phyloP scores from a whole-genome alignment of 257 asterid species.

The Sherardia arvensis region DNA sequence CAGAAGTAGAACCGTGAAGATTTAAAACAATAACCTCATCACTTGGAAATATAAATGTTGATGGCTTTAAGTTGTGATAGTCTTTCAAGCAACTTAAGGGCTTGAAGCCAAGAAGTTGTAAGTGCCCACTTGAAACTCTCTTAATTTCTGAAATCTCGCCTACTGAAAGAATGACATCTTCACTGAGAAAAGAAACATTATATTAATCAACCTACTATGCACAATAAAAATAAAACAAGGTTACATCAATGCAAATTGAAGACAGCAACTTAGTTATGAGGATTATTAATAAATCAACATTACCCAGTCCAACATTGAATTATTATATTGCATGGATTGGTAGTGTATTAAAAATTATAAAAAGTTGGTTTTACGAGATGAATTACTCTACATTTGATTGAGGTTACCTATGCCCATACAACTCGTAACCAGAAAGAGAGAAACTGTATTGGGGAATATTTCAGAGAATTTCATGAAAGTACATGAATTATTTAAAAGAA shows the following conservation, averaged over 20 bases:
- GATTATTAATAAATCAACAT: too few species aligned
- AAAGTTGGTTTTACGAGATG: not conserved
- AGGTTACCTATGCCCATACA: not conserved
- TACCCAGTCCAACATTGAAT: too few species aligned
- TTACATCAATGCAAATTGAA: not conserved
- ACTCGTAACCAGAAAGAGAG: not conserved
- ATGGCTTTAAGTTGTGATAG: constrained; percentile 88
- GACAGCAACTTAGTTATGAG: not conserved
- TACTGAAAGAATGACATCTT: constrained; percentile 56
- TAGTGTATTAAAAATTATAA: not conserved
- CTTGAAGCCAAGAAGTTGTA: constrained; percentile 91
- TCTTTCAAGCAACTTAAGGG: constrained; percentile 76
- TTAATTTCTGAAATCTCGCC: constrained; percentile 76
- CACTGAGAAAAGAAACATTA: constrained; percentile 36
- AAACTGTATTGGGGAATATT: too few species aligned
- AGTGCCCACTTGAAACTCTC: constrained; percentile 72
- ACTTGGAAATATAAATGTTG: constrained; percentile 84
- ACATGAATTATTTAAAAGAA: not conserved
- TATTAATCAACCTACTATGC: not conserved
- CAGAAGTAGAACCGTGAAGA: not conserved
- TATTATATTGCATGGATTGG: not conserved
- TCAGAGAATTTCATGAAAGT: not conserved
- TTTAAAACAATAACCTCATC: constrained; percentile 60
- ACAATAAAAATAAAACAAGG: not conserved
- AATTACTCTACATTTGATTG: not conserved